Percentiles rank a stretch among this genome's conserved stretches.
Evolutionary conservation across 768 basidiomycete species (phyloP).

Genomic region (Tricholoma sp.): DNA sequence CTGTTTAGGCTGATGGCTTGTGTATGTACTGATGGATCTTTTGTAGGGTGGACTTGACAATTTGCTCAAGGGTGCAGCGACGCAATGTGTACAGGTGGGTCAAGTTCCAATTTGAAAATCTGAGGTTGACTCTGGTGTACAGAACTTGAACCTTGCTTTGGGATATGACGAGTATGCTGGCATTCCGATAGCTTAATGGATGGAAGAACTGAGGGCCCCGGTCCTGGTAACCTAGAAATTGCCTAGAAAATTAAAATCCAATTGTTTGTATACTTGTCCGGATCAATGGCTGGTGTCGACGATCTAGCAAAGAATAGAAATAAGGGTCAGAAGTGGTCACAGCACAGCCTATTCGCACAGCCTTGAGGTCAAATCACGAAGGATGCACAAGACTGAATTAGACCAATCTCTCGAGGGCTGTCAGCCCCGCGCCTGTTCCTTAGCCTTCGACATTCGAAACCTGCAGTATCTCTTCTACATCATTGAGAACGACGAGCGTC

Average conservation of each 20-base stretch:
- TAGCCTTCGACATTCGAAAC: not conserved
- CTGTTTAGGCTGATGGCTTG: not conserved
- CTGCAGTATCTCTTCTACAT: not conserved
- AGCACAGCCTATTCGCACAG: not conserved
- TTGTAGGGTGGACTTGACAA: constrained; percentile 89
- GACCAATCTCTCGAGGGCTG: not conserved
- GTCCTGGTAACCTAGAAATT: not conserved
- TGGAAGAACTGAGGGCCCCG: too few species aligned
- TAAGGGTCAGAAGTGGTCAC: not conserved
- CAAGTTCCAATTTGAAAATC: not conserved
- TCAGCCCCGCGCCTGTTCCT: not conserved
- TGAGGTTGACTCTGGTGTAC: not conserved
- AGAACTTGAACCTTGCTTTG: constrained; percentile 89
- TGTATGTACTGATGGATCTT: not conserved
- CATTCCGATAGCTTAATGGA: constrained; percentile 39
- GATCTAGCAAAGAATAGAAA: not conserved
- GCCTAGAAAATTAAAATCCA: not conserved
- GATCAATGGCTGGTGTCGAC: not conserved
- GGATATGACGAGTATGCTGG: constrained; percentile 84
- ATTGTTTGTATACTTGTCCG: not conserved
- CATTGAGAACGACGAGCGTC: not conserved
- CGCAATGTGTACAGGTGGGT: constrained; percentile 92
- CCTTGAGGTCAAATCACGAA: not conserved
- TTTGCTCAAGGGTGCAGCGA: constrained; percentile 95
- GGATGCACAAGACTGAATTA: not conserved